These are phyloP conservation scores for Leonotis leonurus DNA, from an alignment of 257 asterid genomes.

Conservation along the genomic window DNA sequence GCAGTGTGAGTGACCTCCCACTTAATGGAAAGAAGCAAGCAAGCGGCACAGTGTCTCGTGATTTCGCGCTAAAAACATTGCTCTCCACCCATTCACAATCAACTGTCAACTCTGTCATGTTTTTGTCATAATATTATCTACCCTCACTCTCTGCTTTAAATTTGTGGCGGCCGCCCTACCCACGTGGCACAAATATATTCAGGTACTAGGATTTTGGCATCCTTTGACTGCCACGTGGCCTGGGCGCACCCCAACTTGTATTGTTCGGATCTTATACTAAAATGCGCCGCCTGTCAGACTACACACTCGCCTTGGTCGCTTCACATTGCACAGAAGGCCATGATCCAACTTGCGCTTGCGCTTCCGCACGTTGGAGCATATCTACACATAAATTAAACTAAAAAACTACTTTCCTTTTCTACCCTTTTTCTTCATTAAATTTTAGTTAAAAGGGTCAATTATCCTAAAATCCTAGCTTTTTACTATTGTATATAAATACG, in stretches of 20 bases:
- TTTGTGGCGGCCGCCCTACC: background rate
- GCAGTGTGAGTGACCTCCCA: background rate
- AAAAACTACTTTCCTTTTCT: too few relatives aligned
- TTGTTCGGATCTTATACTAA: background rate
- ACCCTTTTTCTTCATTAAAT: too few relatives aligned
- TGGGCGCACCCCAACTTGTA: background rate
- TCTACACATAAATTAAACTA: background rate
- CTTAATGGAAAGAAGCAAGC: background rate
- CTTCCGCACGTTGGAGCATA: constrained; percentile 19
- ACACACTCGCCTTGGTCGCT: background rate
- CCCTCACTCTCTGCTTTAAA: background rate
- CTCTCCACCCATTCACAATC: background rate
- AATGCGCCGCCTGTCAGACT: background rate
- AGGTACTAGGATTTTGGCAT: background rate
- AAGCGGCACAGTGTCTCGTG: constrained; percentile 1
- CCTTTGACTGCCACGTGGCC: background rate
- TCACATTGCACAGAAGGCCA: background rate
- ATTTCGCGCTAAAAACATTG: constrained; percentile 22
- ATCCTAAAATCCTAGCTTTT: too few relatives aligned
- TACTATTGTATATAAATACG: too few relatives aligned
- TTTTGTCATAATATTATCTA: background rate
- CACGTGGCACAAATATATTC: constrained; percentile 15
- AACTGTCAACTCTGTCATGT: background rate
- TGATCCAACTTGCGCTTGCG: background rate
- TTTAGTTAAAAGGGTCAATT: too few relatives aligned